Conservation (phyloP, 345 rosid genomes). For the Hibiscus mutabilis region DNA sequence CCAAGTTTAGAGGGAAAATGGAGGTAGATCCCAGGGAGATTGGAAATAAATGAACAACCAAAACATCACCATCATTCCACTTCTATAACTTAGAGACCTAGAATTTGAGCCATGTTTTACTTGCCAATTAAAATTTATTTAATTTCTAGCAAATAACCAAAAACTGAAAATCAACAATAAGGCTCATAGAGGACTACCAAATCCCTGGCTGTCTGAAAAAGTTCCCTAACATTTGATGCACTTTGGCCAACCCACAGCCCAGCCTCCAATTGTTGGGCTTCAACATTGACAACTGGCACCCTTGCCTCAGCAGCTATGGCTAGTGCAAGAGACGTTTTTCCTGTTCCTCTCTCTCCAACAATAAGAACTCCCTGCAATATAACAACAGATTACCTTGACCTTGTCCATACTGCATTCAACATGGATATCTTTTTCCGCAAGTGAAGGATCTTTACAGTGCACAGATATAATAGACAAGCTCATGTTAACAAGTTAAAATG, state of each 20-base stretch:
- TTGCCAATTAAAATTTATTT: background rate
- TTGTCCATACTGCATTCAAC: background rate
- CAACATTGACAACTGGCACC: constrained; percentile 83
- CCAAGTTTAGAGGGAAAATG: background rate
- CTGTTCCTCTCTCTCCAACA: constrained; percentile 90
- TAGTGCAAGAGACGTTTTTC: constrained; percentile 83
- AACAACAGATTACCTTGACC: constrained; percentile 10
- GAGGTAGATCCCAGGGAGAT: background rate
- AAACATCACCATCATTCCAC: background rate
- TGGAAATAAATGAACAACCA: background rate
- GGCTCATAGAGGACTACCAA: constrained; percentile 47
- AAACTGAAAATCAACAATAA: constrained; percentile 9
- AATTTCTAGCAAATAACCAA: background rate
- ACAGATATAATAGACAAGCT: constrained; percentile 11
- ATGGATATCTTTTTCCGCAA: background rate
- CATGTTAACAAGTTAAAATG: background rate
- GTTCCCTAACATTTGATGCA: constrained; percentile 94
- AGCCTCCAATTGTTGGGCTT: constrained; percentile 93
- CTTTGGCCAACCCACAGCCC: constrained; percentile 98
- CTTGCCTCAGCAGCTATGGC: constrained; percentile 97
- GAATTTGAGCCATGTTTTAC: background rate
- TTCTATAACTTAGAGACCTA: background rate
- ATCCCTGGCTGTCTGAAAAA: constrained; percentile 95
- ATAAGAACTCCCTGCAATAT: constrained; percentile 89
- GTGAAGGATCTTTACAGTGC: background rate